Base-by-base conservation (phyloP, 495 filamentous ascomycete genomes). In the Staphylotrichum longicolle region DNA sequence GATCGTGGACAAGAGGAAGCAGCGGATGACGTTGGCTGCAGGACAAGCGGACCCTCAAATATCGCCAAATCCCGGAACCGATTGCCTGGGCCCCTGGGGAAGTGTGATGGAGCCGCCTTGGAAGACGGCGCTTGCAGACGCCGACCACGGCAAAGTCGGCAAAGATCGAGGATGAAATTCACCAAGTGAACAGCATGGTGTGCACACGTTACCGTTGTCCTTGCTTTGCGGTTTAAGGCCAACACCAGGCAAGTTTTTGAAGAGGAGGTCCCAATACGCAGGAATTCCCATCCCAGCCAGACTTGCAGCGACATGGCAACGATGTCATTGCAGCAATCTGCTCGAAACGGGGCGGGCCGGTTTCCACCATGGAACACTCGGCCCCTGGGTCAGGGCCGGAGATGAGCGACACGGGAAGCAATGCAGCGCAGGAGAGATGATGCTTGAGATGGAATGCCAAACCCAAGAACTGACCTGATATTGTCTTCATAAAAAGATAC, bases 11-110 rank as follows among this genome's bases (percentile, higher is more conserved):
- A 40, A n/a, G 54, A 51, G 54, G 41, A 54, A 40, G 51, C 39
- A 30, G 55, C 37, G 39, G 46, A 61, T 61, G 63, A 65, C 63
- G 63, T 65, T 61, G 15, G 51, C 9, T 57, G 57, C 57, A 60
- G 57, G 55, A 60, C 37, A 34, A 27, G 54, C 57, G 46, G 35
- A 42, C 37, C 57, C 57, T 51, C 12, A 41, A 59, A 51, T 44
- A 11, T 51, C 57, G 35, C 20, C 47, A 59, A 51, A 51, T 59
- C 12, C 57, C 57, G 57, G 57, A 50, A 51, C 56, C 33, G 35
- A 46, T 3, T 15, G 30, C 30, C 32, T 15, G 35, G 35, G 35
- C 14, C 20, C 20, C 20, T 27, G 20, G 20, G 20, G 20, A 27
- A 27, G 20, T 27, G 20, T 27, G 20, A 27, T 27, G 20, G 20